A percentile compares a stretch with the other conserved stretches of the same genome.
phyloP scores from a whole-genome alignment of 75 land plant species.

The Pinus tabuliformis region DNA sequence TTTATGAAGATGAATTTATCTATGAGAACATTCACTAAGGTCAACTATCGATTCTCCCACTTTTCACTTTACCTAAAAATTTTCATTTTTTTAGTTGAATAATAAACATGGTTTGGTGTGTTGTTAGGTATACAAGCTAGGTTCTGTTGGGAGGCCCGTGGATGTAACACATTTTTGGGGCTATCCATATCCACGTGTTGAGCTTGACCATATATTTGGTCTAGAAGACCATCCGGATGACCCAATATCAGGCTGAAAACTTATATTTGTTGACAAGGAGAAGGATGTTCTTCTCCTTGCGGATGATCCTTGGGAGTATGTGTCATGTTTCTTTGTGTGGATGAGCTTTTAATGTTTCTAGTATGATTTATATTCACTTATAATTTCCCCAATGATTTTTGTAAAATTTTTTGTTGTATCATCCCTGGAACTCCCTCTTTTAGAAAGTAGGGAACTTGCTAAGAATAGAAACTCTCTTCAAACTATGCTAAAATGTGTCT shows the following conservation, averaged over 20 bases:
- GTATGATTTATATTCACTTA: not conserved
- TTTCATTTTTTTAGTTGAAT: not conserved
- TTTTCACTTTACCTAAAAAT: not conserved
- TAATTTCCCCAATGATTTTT: no score
- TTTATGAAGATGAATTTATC: conserved; percentile 42
- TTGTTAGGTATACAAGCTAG: conserved; percentile 51
- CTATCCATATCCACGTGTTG: conserved; percentile 51
- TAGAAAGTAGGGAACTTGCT: no score
- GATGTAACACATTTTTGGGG: conserved; percentile 55
- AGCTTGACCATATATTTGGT: conserved; percentile 52
- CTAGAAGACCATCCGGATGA: no score
- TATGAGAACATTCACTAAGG: conserved; percentile 81
- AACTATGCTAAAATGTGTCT: no score
- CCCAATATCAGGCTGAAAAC: conserved; percentile 57
- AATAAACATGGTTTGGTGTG: not conserved
- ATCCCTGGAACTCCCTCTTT: no score
- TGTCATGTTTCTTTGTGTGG: not conserved
- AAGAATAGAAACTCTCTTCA: no score
- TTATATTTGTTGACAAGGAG: no score
- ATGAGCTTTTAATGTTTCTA: not conserved
- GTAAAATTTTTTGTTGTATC: no score
- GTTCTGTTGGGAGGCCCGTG: conserved; percentile 54
- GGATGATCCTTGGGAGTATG: not conserved
- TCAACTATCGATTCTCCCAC: not conserved
- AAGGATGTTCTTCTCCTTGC: no score